Conservation (phyloP, 2,329 filamentous ascomycete species). For the Colletotrichum euphorbiae region DNA sequence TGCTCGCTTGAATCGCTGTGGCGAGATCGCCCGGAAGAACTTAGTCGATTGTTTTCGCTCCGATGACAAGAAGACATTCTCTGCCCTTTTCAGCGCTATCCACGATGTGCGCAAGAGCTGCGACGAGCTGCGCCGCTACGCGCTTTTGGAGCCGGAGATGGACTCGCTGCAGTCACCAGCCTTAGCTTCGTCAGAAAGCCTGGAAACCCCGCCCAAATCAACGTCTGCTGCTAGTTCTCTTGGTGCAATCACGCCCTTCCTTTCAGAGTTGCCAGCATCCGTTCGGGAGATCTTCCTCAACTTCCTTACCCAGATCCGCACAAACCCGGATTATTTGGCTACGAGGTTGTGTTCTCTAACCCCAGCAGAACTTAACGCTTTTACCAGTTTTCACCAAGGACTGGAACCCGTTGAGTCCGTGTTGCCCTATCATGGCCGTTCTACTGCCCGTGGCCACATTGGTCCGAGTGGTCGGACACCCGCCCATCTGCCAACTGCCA, state of each 20-base stretch:
- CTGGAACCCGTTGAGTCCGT: conserved; percentile 87
- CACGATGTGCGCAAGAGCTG: conserved; percentile 84
- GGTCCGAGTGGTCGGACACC: conserved; percentile 44
- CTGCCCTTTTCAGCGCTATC: conserved; percentile 79
- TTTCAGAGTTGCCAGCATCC: conserved; percentile 80
- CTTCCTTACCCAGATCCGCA: conserved; percentile 85
- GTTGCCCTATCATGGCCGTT: conserved; percentile 73
- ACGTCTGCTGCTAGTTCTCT: conserved; percentile 51
- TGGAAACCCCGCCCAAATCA: conserved; percentile 31
- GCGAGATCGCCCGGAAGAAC: conserved; percentile 79
- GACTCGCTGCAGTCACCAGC: conserved; percentile 67
- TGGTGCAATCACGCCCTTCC: conserved; percentile 65
- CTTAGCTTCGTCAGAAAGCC: conserved; percentile 52
- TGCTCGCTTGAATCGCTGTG: conserved; percentile 78
- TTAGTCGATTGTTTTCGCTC: conserved; percentile 82
- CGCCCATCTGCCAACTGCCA: conserved; percentile 67
- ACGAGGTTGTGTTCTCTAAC: conserved; percentile 82
- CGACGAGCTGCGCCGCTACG: conserved; percentile 77
- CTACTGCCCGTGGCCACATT: conserved; percentile 60
- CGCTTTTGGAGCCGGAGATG: conserved; percentile 78
- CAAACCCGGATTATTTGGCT: conserved; percentile 89
- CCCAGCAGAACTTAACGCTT: conserved; percentile 78
- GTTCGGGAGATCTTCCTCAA: conserved; percentile 80
- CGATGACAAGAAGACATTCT: conserved; percentile 83
- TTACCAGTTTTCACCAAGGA: conserved; percentile 82